Percentiles rank a stretch among this genome's conserved stretches.
Evolutionary conservation across 257 asterid species (phyloP).

Genomic region (Mentha longifolia): DNA sequence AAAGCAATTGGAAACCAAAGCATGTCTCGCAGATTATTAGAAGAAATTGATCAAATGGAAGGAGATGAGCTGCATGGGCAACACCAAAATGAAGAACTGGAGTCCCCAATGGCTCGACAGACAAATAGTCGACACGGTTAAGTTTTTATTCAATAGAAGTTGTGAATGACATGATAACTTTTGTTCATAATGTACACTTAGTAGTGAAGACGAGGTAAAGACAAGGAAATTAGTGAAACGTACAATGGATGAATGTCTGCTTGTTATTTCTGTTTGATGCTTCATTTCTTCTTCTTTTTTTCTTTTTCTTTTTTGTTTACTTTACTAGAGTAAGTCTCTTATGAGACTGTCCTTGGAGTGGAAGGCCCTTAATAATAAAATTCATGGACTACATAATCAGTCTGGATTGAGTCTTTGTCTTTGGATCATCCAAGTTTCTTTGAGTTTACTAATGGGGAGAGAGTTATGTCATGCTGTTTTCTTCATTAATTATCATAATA

Average conservation of each 20-base stretch:
- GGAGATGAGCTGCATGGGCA: not conserved
- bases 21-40: not conserved
- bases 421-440: not conserved
- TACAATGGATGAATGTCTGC: not conserved
- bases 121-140: slow-evolving; percentile 8
- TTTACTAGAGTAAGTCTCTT: not conserved
- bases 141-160: slow-evolving; percentile 9
- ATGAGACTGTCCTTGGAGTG: not conserved
- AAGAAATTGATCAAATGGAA: not conserved
- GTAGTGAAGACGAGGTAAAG: not conserved
- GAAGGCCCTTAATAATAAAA: not conserved
- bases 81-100: slow-evolving; percentile 14
- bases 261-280: not conserved
- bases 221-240: not conserved
- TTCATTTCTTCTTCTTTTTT: not conserved
- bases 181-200: not conserved
- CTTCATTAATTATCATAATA: not conserved
- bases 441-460: not conserved
- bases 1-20: slow-evolving; percentile 5
- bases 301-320: too few species aligned
- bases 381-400: not conserved
- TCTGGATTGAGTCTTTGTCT: not conserved
- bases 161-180: not conserved
- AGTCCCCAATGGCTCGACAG: not conserved
- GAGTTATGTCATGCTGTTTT: slow-evolving; percentile 1